These are phyloP conservation scores for Chrysanthemum lavandulifolium DNA, from an alignment of 129 eudicot species.

Conservation along the genomic window DNA sequence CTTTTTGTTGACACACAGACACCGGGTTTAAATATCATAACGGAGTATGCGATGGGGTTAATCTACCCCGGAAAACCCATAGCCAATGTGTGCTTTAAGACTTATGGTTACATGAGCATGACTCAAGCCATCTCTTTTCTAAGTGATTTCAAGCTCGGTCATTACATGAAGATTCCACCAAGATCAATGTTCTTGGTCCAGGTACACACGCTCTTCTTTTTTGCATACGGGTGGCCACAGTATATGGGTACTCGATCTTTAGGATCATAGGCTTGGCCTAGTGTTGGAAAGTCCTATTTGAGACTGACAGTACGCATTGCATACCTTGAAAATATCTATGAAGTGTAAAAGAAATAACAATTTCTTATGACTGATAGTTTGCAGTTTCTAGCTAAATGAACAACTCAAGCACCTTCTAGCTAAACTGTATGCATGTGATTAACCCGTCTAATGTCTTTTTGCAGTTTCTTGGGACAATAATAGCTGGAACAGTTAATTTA, in stretches of 20 bases:
- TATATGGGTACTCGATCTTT: too few relatives aligned
- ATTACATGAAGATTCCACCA: constrained; percentile 95
- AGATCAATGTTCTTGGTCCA: constrained; percentile 86
- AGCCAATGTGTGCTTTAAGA: constrained; percentile 92
- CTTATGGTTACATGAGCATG: constrained; percentile 94
- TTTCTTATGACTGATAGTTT: neutral
- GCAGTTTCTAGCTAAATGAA: too few relatives aligned
- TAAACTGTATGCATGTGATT: too few relatives aligned
- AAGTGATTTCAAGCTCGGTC: constrained; percentile 85
- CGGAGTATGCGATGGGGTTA: constrained; percentile 73
- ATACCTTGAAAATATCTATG: too few relatives aligned
- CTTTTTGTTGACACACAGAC: constrained; percentile 35
- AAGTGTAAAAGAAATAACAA: too few relatives aligned
- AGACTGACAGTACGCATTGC: too few relatives aligned
- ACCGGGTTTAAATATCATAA: constrained; percentile 84
- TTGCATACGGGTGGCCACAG: too few relatives aligned
- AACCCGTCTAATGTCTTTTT: neutral
- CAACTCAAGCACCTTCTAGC: too few relatives aligned
- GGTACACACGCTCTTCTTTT: constrained; percentile 29
- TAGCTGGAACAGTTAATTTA: constrained; percentile 79
- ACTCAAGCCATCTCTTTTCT: constrained; percentile 71
- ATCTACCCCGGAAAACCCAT: constrained; percentile 82
- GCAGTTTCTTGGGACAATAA: constrained; percentile 69
- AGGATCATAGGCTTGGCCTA: too few relatives aligned
- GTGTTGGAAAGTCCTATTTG: too few relatives aligned